Percentiles rank a stretch among this genome's conserved stretches.
Evolutionary conservation across 768 basidiomycete species (phyloP).

Genomic region (Megacollybia marginata): DNA sequence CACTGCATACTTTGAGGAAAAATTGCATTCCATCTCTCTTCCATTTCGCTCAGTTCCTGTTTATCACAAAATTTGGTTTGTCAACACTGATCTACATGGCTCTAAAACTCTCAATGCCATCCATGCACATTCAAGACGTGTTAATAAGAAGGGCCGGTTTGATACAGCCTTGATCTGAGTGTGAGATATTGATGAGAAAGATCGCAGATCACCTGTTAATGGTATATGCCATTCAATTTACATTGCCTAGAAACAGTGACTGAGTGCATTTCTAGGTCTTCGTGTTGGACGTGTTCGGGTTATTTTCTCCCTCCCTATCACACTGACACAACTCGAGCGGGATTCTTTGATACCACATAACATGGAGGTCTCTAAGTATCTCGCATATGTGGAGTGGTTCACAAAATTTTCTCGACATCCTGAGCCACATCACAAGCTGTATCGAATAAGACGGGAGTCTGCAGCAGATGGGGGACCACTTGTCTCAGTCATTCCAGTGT

Average conservation of each 20-base stretch:
- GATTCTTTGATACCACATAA: no score
- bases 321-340: no score
- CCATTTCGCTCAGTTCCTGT: constrained; percentile 18
- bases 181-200: not conserved
- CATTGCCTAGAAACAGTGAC: not conserved
- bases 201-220: not conserved
- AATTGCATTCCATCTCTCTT: constrained; percentile 6
- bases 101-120: constrained; percentile 16
- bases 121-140: constrained; percentile 19
- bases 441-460: no score
- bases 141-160: constrained; percentile 15
- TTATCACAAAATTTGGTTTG: constrained; percentile 25
- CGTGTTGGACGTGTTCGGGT: constrained; percentile 16
- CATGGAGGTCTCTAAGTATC: no score
- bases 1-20: constrained; percentile 5
- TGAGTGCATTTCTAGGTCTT: constrained; percentile 11
- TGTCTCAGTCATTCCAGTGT: no score
- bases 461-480: no score
- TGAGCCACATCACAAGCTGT: no score
- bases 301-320: constrained; percentile 18
- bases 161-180: constrained; percentile 24
- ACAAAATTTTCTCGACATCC: no score
- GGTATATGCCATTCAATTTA: not conserved
- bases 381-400: no score
- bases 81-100: constrained; percentile 1